Percentiles rank a stretch among this genome's conserved stretches.
Conservation (phyloP, 352 stramenopile genomes). For the Stramenopiles sp. region DNA sequence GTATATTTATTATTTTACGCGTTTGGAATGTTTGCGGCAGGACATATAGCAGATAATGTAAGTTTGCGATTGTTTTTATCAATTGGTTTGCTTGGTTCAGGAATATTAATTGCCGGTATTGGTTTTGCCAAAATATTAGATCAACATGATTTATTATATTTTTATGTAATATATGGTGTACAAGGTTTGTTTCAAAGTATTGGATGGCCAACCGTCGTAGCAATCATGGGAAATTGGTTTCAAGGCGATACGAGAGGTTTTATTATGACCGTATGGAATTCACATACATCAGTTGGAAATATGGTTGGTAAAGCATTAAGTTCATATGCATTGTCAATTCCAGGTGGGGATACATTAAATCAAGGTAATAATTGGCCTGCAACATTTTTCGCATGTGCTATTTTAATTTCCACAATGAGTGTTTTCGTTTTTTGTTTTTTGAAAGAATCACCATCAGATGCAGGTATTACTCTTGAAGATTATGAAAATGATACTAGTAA, state of each 20-base stretch:
- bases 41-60: conserved; percentile 18
- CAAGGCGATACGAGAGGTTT: conserved; percentile 16
- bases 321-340: background rate
- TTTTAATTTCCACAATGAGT: background rate
- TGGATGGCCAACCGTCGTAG: conserved; percentile 20
- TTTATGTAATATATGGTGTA: conserved; percentile 17
- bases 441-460: background rate
- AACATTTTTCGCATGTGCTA: background rate
- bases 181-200: conserved; percentile 19
- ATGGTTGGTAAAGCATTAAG: conserved; percentile 16
- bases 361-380: background rate
- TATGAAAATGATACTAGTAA: background rate
- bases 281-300: conserved; percentile 20
- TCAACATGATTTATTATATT: conserved; percentile 19
- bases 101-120: conserved; percentile 15
- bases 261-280: conserved; percentile 21
- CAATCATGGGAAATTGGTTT: conserved; percentile 21
- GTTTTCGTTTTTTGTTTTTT: conserved; percentile 1
- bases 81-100: conserved; percentile 15
- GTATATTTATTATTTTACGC: conserved; percentile 21
- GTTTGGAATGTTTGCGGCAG: conserved; percentile 17
- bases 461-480: background rate
- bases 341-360: background rate
- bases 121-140: conserved; percentile 14
- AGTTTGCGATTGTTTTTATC: conserved; percentile 19